Conservation (phyloP, 257 asterid genomes). For the Fraxinus americana region DNA sequence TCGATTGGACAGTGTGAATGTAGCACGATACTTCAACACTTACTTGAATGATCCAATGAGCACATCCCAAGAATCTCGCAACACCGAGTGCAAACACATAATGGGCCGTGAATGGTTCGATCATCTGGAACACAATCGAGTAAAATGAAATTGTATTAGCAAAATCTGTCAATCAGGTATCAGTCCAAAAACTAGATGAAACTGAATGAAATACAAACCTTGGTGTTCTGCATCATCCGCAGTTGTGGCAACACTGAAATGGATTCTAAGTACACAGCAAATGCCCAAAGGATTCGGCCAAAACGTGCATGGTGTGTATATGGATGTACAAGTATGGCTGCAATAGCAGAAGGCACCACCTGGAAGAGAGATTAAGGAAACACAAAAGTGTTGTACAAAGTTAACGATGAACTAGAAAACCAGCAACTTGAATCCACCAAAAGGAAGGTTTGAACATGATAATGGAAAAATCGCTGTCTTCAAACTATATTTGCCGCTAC, state of each 20-base stretch:
- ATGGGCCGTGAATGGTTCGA: conserved; percentile 91
- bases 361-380: conserved; percentile 24
- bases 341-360: conserved; percentile 66
- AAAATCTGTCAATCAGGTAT: neutral
- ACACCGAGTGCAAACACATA: conserved; percentile 90
- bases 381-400: neutral
- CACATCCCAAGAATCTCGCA: conserved; percentile 80
- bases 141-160: neutral
- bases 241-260: conserved; percentile 86
- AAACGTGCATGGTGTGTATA: conserved; percentile 40
- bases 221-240: conserved; percentile 82
- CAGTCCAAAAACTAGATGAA: neutral
- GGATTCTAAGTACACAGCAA: conserved; percentile 79
- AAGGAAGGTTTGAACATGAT: no score
- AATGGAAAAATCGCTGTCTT: no score
- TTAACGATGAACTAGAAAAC: no score
- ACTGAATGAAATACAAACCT: conserved; percentile 42
- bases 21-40: neutral
- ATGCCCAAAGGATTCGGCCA: conserved; percentile 74
- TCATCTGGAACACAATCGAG: conserved; percentile 49
- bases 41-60: conserved; percentile 94
- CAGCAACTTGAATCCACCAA: no score
- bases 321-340: conserved; percentile 71
- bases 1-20: no score
- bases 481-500: no score